phyloP scores from a whole-genome alignment of 441 rosid genomes.

The Viola pubescens region DNA sequence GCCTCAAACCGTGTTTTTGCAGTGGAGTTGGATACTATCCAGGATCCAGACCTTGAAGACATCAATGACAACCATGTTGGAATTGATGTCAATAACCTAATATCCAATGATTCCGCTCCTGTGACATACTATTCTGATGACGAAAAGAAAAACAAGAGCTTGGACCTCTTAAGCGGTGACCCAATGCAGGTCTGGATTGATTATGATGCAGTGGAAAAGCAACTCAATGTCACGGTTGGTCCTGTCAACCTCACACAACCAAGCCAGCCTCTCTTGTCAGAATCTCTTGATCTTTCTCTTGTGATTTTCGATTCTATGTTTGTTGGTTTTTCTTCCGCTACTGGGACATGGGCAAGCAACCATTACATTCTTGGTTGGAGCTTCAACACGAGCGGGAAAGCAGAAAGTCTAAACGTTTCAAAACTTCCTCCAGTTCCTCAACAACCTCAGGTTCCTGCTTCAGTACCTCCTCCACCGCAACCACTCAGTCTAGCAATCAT shows the following conservation, averaged over 20 bases:
- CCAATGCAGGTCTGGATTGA: constrained; percentile 54
- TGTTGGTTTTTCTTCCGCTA: constrained; percentile 55
- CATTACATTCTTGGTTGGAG: constrained; percentile 63
- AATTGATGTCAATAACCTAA: constrained; percentile 47
- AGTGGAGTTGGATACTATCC: constrained; percentile 53
- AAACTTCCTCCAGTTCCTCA: constrained; percentile 32
- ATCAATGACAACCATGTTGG: constrained; percentile 61
- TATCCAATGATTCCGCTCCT: constrained; percentile 25
- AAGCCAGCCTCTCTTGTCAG: constrained; percentile 38
- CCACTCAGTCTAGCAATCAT: constrained; percentile 8
- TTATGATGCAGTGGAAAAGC: constrained; percentile 25
- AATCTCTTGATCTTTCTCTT: constrained; percentile 29
- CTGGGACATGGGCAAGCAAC: constrained; percentile 25
- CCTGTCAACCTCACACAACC: constrained; percentile 30
- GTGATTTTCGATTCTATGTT: constrained; percentile 33
- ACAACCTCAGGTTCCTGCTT: neutral
- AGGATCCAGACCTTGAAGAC: constrained; percentile 61
- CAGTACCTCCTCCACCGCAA: constrained; percentile 5
- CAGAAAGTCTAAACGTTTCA: constrained; percentile 24
- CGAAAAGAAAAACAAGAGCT: constrained; percentile 18
- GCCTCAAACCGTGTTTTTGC: constrained; percentile 37
- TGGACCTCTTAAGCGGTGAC: constrained; percentile 30
- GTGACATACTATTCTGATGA: constrained; percentile 34
- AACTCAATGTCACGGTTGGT: constrained; percentile 43
- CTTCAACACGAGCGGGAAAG: constrained; percentile 35